A percentile compares a stretch with the other conserved stretches of the same genome.
Conservation (phyloP, 768 basidiomycete species). For the Tricholoma hemisulphureum region DNA sequence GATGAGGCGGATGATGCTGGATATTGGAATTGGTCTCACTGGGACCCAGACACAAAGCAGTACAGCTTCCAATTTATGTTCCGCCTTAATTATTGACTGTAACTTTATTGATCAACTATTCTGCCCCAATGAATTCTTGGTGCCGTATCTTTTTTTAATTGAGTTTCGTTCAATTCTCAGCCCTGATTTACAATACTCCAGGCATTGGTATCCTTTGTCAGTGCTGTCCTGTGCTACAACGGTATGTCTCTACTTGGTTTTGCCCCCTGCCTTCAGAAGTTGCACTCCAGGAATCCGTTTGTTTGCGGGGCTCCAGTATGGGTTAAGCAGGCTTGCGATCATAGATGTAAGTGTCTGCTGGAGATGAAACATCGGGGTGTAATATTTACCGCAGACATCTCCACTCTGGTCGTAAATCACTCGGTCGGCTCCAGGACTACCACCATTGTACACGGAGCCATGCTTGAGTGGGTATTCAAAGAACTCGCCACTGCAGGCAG, state of each 20-base stretch:
- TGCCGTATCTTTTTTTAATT: conserved; percentile 15
- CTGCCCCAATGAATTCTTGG: conserved; percentile 5
- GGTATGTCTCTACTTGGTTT: not conserved
- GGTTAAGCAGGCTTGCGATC: conserved; percentile 25
- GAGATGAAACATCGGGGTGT: not conserved
- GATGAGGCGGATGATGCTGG: conserved; percentile 89
- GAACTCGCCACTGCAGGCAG: conserved; percentile 22
- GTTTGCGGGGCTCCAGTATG: conserved; percentile 25
- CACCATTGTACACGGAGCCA: conserved; percentile 21
- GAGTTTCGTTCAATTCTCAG: not conserved
- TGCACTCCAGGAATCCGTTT: conserved; percentile 27
- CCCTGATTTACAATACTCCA: not conserved
- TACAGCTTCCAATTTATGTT: conserved; percentile 99
- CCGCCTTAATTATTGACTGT: conserved; percentile 48
- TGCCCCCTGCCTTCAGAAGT: conserved; percentile 11
- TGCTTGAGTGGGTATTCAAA: conserved; percentile 27
- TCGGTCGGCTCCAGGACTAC: conserved; percentile 29
- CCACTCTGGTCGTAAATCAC: conserved; percentile 27
- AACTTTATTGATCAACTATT: not conserved
- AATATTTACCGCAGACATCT: conserved; percentile 25
- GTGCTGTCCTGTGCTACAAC: conserved; percentile 2
- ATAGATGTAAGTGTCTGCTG: not conserved
- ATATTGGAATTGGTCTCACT: conserved; percentile 97
- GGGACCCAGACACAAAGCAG: conserved; percentile 99
- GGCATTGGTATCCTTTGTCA: not conserved